Conservation (phyloP, 108 stramenopile genomes). For the Nitzschia sp. region DNA sequence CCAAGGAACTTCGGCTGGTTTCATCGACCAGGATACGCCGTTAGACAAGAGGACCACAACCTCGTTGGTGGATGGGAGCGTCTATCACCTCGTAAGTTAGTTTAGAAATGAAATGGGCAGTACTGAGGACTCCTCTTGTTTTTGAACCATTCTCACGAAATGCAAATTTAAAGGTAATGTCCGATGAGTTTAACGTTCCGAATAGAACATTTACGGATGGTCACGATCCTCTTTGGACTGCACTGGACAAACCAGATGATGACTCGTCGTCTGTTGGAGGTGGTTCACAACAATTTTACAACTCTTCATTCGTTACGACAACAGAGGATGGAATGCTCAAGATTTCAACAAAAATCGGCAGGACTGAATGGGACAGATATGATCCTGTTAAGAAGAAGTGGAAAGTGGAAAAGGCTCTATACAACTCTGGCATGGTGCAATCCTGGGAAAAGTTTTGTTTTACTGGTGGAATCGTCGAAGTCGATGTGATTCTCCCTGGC, state of each 20-base stretch:
- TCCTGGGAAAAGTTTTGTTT: slow-evolving; percentile 98
- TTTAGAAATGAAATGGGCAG: neutral
- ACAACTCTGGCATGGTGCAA: slow-evolving; percentile 90
- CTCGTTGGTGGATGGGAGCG: slow-evolving; percentile 71
- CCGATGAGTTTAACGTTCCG: slow-evolving; percentile 86
- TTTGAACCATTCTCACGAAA: neutral
- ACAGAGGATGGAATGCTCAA: slow-evolving; percentile 87
- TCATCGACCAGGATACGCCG: slow-evolving; percentile 83
- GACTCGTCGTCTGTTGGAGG: slow-evolving; percentile 80
- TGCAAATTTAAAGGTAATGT: slow-evolving; percentile 61
- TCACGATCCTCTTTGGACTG: slow-evolving; percentile 93
- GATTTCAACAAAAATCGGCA: slow-evolving; percentile 61
- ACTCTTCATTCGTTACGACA: slow-evolving; percentile 75
- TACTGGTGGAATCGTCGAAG: slow-evolving; percentile 94
- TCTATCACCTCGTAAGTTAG: slow-evolving; percentile 63
- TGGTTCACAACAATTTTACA: slow-evolving; percentile 95
- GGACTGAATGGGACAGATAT: slow-evolving; percentile 65
- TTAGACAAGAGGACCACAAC: slow-evolving; percentile 58
- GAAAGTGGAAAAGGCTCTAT: slow-evolving; percentile 63
- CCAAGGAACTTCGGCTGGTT: slow-evolving; percentile 6
- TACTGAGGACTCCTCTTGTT: neutral
- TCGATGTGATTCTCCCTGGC: slow-evolving; percentile 91
- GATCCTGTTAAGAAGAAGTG: slow-evolving; percentile 70
- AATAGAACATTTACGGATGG: slow-evolving; percentile 91
- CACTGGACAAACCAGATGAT: slow-evolving; percentile 88